Base-by-base conservation (phyloP, 306 rosid genomes). In the Acmispon strigosus region DNA sequence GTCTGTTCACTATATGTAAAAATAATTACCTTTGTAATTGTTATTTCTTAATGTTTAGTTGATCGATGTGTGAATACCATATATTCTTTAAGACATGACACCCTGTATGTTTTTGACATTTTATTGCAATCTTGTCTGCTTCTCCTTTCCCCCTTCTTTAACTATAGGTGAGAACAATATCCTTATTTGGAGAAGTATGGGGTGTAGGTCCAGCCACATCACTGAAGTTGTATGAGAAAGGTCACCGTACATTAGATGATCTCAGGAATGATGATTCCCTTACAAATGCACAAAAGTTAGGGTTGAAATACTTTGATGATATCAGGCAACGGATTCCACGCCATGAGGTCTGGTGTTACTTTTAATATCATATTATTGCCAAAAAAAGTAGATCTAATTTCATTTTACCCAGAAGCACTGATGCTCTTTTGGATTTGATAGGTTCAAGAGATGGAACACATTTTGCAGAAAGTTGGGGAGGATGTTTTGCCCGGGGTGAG, bases 181-280 rank as follows among this genome's bases (percentile, higher is more conserved):
- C 90, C 82, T 80, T 94, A 57, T 94, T 94, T 84, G 97, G 94
- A 44, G 94, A 94, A 86, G 90, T 90, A 50, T 94, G 98, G 98
- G 98, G 97, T 58, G 71, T 90, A 72, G 97, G 96, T 69, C 97
- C 98, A 53, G 91, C 98, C 67, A 94, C 98, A 18, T 92, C 98
- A 15, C 73, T 86, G 73, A 89, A 88, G 77, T 79, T 94, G 75
- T 94, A 86, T 27, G 98, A 90, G 80, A 94, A 90, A 84, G 96
- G 97, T 62, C 74, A 87, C 41, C 91, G 91, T 18, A 76, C 95
- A 22, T 84, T 94, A 37, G 95, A 90, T 60, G 97, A 87, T 79
- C 75, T 94, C 76, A 79, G 77, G 74, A 83, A 80, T 61, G 97
- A 91, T 37, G 82, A 79, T 63, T 85, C 90, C 0, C 87, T 94